These are phyloP conservation scores for Pisolithus tinctorius DNA, from an alignment of 768 basidiomycete species.

Conservation along the genomic window DNA sequence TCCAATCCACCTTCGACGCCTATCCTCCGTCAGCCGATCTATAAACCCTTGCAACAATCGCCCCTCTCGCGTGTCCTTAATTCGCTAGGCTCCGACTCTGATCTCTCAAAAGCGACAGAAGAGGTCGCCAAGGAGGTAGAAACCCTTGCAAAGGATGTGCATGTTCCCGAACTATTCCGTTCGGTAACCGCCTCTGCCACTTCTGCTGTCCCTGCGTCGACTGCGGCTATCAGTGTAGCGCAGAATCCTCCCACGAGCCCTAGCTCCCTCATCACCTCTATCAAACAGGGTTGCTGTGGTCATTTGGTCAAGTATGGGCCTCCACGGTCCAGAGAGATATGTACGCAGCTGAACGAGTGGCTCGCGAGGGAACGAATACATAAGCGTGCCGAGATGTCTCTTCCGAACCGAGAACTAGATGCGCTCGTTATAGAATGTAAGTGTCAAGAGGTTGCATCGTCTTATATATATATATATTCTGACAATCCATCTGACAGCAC, in stretches of 20 bases:
- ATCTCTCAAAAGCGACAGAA: constrained; percentile 45
- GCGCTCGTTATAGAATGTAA: constrained; percentile 56
- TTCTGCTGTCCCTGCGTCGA: constrained; percentile 8
- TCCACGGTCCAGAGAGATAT: constrained; percentile 17
- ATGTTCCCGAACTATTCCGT: constrained; percentile 46
- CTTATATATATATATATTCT: background rate
- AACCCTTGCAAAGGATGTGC: constrained; percentile 16
- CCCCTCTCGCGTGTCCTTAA: constrained; percentile 49
- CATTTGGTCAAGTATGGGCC: constrained; percentile 25
- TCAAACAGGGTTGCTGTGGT: constrained; percentile 3
- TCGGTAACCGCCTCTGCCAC: constrained; percentile 23
- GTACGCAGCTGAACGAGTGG: constrained; percentile 35
- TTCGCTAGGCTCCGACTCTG: constrained; percentile 55
- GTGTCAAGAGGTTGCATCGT: background rate
- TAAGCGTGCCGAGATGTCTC: constrained; percentile 43
- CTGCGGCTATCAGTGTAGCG: background rate
- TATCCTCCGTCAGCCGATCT: constrained; percentile 33
- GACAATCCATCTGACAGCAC: constrained; percentile 34
- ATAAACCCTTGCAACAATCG: constrained; percentile 37
- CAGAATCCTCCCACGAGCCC: background rate
- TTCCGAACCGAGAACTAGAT: constrained; percentile 60
- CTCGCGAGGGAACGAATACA: constrained; percentile 51
- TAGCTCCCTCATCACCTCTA: constrained; percentile 1
- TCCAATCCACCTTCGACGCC: constrained; percentile 29
- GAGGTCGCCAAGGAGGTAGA: constrained; percentile 33